Evolutionary conservation across 2,329 filamentous ascomycete species (phyloP), one percentile per base, ranked within the genome.

Genomic region (Exophiala spinifera): DNA sequence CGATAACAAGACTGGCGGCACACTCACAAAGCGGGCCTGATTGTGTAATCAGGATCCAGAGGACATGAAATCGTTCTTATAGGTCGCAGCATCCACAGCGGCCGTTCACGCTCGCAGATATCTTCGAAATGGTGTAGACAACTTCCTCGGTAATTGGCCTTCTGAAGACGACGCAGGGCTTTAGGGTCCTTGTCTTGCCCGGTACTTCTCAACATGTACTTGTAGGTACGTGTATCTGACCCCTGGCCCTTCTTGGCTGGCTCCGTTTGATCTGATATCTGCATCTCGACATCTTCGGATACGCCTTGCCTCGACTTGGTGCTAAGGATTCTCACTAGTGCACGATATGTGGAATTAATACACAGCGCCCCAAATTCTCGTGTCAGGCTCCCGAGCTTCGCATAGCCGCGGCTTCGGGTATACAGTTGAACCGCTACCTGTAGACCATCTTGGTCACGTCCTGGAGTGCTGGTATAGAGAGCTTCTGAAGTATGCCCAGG

Each of bases 81-180:
- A 3, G 46, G 46, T 39, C 33, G 46, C 8, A 48, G 46, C 33
- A 48, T 48, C 46, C 19, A 48, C 19, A 48, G 46, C 19, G 33
- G 33, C 8, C 36, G 28, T 11, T 37, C 17, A 5, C n/a, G 46
- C 31, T 33, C 46, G 19, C 19, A 48, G 15, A 48, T 15, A 15
- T 34, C 46, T 48, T 48, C 19, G 23, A 37, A 48, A 4, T 48
- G 33, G 31, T 37, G 46, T n/a, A 48, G 46, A 39, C 19, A 14
- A 37, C 10, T 37, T 8, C 46, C 33, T 15, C 46, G 46, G 31
- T 14, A 37, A 25, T 37, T 48, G 11, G 46, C 33, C 20, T 21
- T 48, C 36, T 48, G 20, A 5, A 48, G 33, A 48, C 19, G 19
- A 20, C 39, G 39, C 11, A 42, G 39, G 19, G 39, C 39, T 42